phyloP scores from a whole-genome alignment of 75 land plant genomes.

The Adiantum capillusveneris region DNA sequence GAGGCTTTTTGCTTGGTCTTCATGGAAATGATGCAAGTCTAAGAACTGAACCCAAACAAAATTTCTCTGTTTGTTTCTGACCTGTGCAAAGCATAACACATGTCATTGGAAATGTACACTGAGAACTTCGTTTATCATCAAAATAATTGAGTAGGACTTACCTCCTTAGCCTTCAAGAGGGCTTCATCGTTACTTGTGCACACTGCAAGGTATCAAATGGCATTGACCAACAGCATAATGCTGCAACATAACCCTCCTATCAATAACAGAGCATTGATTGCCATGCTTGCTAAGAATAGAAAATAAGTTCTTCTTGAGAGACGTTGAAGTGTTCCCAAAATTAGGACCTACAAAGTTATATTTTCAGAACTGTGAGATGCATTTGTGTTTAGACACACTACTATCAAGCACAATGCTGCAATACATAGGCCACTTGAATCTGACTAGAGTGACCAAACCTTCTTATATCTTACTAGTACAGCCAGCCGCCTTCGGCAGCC shows the following conservation, averaged over 20 bases:
- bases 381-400: too few species aligned
- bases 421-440: too few species aligned
- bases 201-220: slow-evolving; percentile 53
- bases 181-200: slow-evolving; percentile 82
- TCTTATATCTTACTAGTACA: too few species aligned
- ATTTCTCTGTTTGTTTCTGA: slow-evolving; percentile 44
- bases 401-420: too few species aligned
- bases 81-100: too few species aligned
- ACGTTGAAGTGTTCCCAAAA: slow-evolving; percentile 51
- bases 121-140: neutral
- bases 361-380: too few species aligned
- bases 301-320: slow-evolving; percentile 45
- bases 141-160: too few species aligned
- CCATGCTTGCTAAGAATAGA: slow-evolving; percentile 47
- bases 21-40: slow-evolving; percentile 51
- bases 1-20: slow-evolving; percentile 44
- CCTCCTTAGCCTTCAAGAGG: slow-evolving; percentile 56
- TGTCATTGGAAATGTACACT: too few species aligned
- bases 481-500: too few species aligned
- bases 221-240: slow-evolving; percentile 63
- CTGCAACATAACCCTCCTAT: slow-evolving; percentile 56
- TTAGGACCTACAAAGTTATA: too few species aligned
- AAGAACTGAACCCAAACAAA: slow-evolving; percentile 87
- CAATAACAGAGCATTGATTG: slow-evolving; percentile 56
- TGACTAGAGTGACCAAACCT: too few species aligned